Evolutionary conservation across 2,329 filamentous ascomycete species (phyloP), one percentile per base, ranked within the genome.

Genomic region (Sphaerulina musiva): DNA sequence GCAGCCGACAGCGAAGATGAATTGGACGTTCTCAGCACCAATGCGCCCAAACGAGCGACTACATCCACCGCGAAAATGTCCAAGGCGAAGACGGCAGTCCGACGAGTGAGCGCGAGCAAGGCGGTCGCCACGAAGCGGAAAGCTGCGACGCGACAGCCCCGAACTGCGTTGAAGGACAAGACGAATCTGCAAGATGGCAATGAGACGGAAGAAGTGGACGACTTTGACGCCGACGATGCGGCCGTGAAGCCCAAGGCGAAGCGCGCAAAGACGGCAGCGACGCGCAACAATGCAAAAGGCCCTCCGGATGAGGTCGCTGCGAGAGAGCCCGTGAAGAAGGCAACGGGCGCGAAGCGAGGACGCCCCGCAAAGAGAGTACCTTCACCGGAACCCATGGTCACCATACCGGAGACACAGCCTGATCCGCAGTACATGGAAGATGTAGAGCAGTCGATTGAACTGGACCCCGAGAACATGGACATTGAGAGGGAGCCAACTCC

Each of bases 401-500:
- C 69, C 1, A 75, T 77, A 23, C 73, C 73, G 1, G 76, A 78
- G 64, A 77, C 74, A 38, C 75, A 78, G 50, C 66, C 62, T 17
- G 73, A 77, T 42, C 64, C 67, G 0, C 72, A 73, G 66, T 70
- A 73, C 7, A 53, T 62, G 42, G 66, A 69, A 44, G 62, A 69
- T 55, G 59, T 73, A 10, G 66, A 68, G 43, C 58, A 66, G 41
- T 66, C 64, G 11, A 66, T 66, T 41, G 73, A 74, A 52, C 52
- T 72, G 2, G 64, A 68, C 4, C 68, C 69, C 41, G 69, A 72
- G 46, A 56, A 59, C 38, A 63, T 66, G 56, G 64, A 68, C 29
- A 60, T 67, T 34, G 57, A 56, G 11, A 56, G 58, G 46, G 64
- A 57, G 48, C 62, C 63, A 2, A 65, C 62, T 17, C 62, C 63